Evolutionary conservation across 2,329 filamentous ascomycete species (phyloP).

Genomic region (Colletotrichum sp.): DNA sequence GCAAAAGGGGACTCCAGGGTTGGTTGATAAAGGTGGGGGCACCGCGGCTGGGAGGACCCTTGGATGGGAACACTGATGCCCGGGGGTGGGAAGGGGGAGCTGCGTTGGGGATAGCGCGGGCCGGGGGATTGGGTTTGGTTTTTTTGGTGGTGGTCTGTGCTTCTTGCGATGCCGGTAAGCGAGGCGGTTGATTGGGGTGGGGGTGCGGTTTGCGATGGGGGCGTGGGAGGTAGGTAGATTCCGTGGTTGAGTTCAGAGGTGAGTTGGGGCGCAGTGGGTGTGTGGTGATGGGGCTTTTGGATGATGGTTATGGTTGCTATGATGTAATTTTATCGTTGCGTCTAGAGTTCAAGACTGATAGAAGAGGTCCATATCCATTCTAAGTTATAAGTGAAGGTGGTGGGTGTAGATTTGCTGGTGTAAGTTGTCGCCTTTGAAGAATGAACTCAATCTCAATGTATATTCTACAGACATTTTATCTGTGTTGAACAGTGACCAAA

Average conservation of each 20-base stretch:
- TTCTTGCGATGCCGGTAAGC: neutral
- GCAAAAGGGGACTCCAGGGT: neutral
- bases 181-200: neutral
- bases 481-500: no score
- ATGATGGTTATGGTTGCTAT: neutral
- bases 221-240: neutral
- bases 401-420: neutral
- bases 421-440: neutral
- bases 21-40: neutral
- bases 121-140: neutral
- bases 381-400: no score
- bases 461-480: fast-evolving
- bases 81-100: neutral
- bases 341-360: neutral
- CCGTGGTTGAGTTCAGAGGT: neutral
- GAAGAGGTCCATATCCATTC: no score
- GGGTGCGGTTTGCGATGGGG: neutral
- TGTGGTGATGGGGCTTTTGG: neutral
- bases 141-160: neutral
- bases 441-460: neutral
- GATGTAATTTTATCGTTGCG: neutral
- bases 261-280: neutral
- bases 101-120: neutral
- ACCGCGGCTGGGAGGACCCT: neutral
- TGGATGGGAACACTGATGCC: neutral